Percentiles rank a stretch among this genome's conserved stretches.
Evolutionary conservation across 2,329 filamentous ascomycete genomes (phyloP).

Genomic region (Capronia americana): DNA sequence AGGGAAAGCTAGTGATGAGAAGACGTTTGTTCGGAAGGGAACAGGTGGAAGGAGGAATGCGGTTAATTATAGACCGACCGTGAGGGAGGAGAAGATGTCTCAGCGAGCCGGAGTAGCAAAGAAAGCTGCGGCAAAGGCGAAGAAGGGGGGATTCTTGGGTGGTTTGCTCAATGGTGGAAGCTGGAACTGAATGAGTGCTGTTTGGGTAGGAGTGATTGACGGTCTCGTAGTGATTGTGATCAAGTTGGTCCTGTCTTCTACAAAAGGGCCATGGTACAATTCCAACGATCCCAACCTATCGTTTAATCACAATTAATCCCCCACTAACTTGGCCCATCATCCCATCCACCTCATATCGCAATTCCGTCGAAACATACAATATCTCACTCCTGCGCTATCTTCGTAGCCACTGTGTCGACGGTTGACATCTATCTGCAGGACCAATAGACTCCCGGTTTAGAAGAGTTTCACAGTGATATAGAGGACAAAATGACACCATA

Average conservation of each 20-base stretch:
- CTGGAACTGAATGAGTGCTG: conserved; percentile 31
- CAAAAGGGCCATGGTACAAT: neutral
- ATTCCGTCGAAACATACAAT: no score
- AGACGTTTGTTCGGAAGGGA: conserved; percentile 39
- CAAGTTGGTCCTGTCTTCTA: neutral
- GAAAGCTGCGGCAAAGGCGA: conserved; percentile 33
- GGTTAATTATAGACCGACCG: conserved; percentile 38
- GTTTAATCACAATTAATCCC: no score
- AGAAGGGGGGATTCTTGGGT: conserved; percentile 36
- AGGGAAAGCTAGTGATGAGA: conserved; percentile 37
- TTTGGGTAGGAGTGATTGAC: neutral
- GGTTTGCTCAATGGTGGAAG: conserved; percentile 35
- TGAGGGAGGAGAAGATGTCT: conserved; percentile 40
- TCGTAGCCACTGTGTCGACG: no score
- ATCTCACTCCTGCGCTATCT: no score
- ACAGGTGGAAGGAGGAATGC: conserved; percentile 37
- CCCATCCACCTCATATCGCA: no score
- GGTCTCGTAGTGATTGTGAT: neutral
- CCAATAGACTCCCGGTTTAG: no score
- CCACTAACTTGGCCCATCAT: no score
- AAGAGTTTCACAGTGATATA: no score
- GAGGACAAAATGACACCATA: no score
- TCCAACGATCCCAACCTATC: neutral
- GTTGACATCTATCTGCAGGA: no score
- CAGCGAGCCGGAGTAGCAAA: conserved; percentile 36